Evolutionary conservation across 2,329 filamentous ascomycete genomes (phyloP).

Genomic region (Elsinoe australis): DNA sequence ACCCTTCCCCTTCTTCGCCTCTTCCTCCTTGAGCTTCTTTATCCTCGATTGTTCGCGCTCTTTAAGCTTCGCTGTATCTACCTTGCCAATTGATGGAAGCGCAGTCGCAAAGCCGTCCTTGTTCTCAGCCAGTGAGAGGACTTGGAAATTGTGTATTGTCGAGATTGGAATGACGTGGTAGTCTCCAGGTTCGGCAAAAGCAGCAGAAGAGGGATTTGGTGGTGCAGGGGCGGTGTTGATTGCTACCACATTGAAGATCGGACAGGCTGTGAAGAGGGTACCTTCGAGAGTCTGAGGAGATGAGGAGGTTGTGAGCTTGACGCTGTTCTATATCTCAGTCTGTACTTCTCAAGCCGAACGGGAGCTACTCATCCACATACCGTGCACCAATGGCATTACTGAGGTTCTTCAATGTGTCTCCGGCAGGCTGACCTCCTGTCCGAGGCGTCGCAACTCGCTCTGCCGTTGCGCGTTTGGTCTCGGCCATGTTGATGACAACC

Average conservation of each 20-base stretch:
- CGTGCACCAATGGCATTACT: constrained; percentile 55
- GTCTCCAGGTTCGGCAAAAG: constrained; percentile 42
- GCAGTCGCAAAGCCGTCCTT: constrained; percentile 33
- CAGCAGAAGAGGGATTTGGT: constrained; percentile 35
- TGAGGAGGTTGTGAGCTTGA: constrained; percentile 51
- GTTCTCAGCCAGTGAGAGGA: constrained; percentile 39
- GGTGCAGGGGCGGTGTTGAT: constrained; percentile 48
- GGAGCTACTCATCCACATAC: constrained; percentile 36
- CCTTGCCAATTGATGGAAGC: constrained; percentile 40
- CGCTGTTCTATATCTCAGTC: constrained; percentile 34
- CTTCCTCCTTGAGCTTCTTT: constrained; percentile 49
- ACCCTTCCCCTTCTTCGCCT: constrained; percentile 52
- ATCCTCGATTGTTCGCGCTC: constrained; percentile 50
- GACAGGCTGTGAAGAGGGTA: constrained; percentile 54
- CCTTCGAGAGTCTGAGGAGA: constrained; percentile 50
- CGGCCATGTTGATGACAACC: constrained; percentile 40
- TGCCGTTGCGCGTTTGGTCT: constrained; percentile 51
- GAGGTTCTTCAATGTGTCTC: constrained; percentile 44
- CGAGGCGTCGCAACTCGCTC: constrained; percentile 49
- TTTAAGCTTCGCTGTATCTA: constrained; percentile 49
- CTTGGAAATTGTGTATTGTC: constrained; percentile 50
- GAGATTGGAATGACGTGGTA: constrained; percentile 56
- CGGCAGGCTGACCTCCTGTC: constrained; percentile 39
- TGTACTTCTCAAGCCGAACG: neutral
- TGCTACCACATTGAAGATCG: constrained; percentile 53